Evolutionary conservation across 331 rosid species (phyloP), one percentile per base, ranked within the genome.

Genomic region (Quercus tomentella): DNA sequence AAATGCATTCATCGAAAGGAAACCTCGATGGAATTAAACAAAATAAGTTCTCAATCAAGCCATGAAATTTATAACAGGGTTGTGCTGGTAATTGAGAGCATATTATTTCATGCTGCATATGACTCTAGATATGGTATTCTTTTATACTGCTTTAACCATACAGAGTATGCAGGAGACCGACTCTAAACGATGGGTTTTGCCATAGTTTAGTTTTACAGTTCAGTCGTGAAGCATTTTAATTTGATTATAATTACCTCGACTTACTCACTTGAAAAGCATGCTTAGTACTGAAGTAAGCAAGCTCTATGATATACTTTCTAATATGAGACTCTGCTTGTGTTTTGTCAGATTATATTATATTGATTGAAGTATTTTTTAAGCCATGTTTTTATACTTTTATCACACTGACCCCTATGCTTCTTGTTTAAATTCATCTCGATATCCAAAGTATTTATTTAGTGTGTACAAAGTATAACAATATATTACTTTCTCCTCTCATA

Each of bases 201-300:
- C 31, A 26, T 76, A 56, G 37, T 75, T 80, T 52, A 76, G 58
- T 72, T 55, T 68, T 16, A 72, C 43, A 52, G 68, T 45, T 68
- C 20, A 72, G 33, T 60, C 3, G 8, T 75, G 77, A 81, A 79
- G 88, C 85, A 86, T 82, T 88, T 70, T 80, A 58, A 67, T 76
- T 82, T 83, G 45, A 79, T 74, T 77, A 79, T 72, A 76, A 71
- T 80, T 77, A 75, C 79, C 91, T 92, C 86, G 88, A 77, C 76
- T 77, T 82, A 52, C 81, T 87, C 78, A 57, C 81, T 56, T 73
- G 57, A 78, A 85, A 85, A 80, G 89, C 94, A 82, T 88, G 86
- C 90, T 75, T 81, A 61, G 74, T 20, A 80, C 43, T 84, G 87
- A 76, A 83, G 86, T 91, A 87, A 87, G 70, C 81, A 26, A 76